phyloP scores from a whole-genome alignment of 1,139 yeast genomes.

The Yamadazyma conglobata region DNA sequence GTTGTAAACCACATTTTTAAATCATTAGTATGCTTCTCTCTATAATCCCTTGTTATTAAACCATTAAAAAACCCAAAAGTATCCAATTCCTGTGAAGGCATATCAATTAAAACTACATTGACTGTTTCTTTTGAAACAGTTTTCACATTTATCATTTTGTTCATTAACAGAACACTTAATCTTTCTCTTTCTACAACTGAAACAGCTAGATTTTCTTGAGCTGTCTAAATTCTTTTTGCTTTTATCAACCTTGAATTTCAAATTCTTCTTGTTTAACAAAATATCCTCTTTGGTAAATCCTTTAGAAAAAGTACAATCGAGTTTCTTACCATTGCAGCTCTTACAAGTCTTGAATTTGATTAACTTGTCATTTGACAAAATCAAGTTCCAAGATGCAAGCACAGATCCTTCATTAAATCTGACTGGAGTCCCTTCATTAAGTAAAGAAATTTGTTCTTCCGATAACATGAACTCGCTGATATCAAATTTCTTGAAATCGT shows the following conservation, averaged over 20 bases:
- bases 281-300: slow-evolving; percentile 62
- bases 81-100: too few relatives aligned
- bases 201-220: slow-evolving; percentile 33
- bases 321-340: slow-evolving; percentile 43
- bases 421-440: slow-evolving; percentile 5
- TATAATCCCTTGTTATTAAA: too few relatives aligned
- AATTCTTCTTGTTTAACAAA: slow-evolving; percentile 20
- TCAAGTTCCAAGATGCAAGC: slow-evolving; percentile 12
- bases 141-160: slow-evolving; percentile 33
- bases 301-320: slow-evolving; percentile 50
- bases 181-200: slow-evolving; percentile 36
- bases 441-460: slow-evolving; percentile 5
- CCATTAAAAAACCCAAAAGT: too few relatives aligned
- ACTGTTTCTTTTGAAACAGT: slow-evolving; percentile 33
- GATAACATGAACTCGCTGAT: slow-evolving; percentile 13
- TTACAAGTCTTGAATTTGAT: slow-evolving; percentile 50
- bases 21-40: too few relatives aligned
- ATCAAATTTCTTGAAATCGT: slow-evolving; percentile 9
- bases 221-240: slow-evolving; percentile 13
- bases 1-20: too few relatives aligned
- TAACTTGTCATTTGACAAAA: slow-evolving; percentile 31
- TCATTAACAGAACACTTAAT: slow-evolving; percentile 33
- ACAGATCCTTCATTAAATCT: slow-evolving; percentile 5
- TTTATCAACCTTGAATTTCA: slow-evolving; percentile 11
- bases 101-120: slow-evolving; percentile 32